Evolutionary conservation across 1,284 basidiomycete species (phyloP).

Genomic region (Cryptococcus sp.): DNA sequence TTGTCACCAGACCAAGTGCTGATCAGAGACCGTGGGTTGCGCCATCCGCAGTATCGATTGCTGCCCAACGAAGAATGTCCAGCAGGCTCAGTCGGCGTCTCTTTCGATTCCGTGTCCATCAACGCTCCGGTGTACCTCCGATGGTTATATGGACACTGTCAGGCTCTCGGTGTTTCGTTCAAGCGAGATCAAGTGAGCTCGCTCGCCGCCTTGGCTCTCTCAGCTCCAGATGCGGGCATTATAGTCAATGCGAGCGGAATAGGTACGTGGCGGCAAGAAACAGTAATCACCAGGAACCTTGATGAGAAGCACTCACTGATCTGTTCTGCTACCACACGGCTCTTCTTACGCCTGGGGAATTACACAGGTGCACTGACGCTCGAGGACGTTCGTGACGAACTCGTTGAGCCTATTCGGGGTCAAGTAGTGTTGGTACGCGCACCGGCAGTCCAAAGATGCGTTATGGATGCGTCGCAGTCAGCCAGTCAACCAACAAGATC

Average conservation of each 20-base stretch:
- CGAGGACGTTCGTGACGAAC: constrained; percentile 15
- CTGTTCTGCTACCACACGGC: too few species aligned
- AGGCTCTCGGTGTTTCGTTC: neutral
- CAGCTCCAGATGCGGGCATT: too few species aligned
- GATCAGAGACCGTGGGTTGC: too few species aligned
- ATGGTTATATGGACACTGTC: constrained; percentile 23
- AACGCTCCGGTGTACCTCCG: constrained; percentile 22
- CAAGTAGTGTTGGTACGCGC: constrained; percentile 24
- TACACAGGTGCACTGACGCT: constrained; percentile 12
- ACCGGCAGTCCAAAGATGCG: constrained; percentile 17
- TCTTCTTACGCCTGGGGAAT: constrained; percentile 14
- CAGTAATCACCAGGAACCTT: too few species aligned
- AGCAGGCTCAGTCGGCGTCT: constrained; percentile 18
- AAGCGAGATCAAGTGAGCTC: too few species aligned
- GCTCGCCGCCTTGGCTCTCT: too few species aligned
- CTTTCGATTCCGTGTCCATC: constrained; percentile 23
- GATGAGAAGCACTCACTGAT: too few species aligned
- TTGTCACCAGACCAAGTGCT: too few species aligned
- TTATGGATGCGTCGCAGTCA: constrained; percentile 20
- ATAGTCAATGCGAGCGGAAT: too few species aligned
- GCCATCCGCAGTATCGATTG: neutral
- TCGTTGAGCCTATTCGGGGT: constrained; percentile 23
- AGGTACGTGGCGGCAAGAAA: too few species aligned
- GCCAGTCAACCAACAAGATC: constrained; percentile 18
- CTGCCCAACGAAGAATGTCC: constrained; percentile 18